Evolutionary conservation across 306 rosid species (phyloP).

Genomic region (Vigna trinervia): DNA sequence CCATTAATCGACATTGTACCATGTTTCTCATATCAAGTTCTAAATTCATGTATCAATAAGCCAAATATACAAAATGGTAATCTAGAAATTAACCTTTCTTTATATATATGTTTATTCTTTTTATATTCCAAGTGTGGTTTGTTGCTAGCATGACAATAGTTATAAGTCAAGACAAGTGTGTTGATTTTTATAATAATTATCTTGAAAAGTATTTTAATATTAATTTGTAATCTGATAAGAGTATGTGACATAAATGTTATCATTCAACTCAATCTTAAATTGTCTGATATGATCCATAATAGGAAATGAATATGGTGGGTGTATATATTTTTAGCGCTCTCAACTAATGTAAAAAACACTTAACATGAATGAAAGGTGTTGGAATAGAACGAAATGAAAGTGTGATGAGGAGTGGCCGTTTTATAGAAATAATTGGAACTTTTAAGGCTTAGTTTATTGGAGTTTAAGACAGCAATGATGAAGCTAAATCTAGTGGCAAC

Average conservation of each 20-base stretch:
- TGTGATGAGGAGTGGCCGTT: constrained; percentile 33
- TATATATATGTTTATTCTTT: neutral
- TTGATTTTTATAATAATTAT: no score
- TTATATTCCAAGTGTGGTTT: constrained; percentile 38
- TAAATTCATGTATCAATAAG: no score
- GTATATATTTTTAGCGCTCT: constrained; percentile 12
- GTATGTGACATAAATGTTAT: no score
- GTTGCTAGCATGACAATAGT: constrained; percentile 20
- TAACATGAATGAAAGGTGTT: constrained; percentile 16
- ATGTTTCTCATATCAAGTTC: constrained; percentile 14
- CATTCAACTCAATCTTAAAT: neutral
- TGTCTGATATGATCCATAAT: neutral
- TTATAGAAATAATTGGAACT: constrained; percentile 62
- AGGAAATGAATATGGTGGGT: constrained; percentile 13
- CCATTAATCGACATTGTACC: constrained; percentile 35
- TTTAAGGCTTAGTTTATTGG: constrained; percentile 42
- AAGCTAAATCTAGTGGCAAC: constrained; percentile 58
- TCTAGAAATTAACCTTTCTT: constrained; percentile 1
- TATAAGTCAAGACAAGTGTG: no score
- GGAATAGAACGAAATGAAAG: constrained; percentile 28
- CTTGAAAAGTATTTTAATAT: no score
- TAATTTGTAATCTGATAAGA: no score
- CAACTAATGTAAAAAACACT: neutral
- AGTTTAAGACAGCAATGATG: constrained; percentile 62
- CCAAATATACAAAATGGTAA: neutral